Percentiles rank a stretch among this genome's conserved stretches.
Evolutionary conservation across 2,329 filamentous ascomycete genomes (phyloP).

Genomic region (Aspergillus niger): DNA sequence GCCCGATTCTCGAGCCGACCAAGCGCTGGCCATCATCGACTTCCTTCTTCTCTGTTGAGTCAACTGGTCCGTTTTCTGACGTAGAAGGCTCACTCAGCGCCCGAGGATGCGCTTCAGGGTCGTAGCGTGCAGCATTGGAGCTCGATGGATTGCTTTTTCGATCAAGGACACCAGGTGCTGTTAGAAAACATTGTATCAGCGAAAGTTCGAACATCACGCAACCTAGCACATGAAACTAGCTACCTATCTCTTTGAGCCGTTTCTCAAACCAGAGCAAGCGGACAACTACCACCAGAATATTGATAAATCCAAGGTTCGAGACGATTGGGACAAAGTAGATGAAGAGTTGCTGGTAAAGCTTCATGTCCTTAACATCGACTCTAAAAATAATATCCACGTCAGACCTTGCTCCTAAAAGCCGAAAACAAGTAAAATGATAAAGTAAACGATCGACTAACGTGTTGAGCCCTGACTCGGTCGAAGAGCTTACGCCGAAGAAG

Average conservation of each 20-base stretch:
- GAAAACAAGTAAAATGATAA: neutral
- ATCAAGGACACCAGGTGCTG: conserved; percentile 16
- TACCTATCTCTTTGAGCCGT: conserved; percentile 44
- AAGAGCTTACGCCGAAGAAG: conserved; percentile 54
- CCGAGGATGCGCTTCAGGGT: conserved; percentile 13
- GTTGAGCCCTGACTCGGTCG: conserved; percentile 56
- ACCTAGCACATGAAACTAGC: neutral
- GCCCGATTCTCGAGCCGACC: neutral
- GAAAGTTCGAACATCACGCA: neutral
- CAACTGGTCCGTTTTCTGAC: neutral
- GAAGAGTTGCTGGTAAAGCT: conserved; percentile 55
- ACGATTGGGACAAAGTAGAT: conserved; percentile 55
- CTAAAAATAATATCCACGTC: conserved; percentile 31
- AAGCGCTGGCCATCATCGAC: neutral
- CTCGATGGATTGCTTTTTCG: conserved; percentile 1
- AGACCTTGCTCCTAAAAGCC: neutral
- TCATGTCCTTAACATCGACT: conserved; percentile 53
- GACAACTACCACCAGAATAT: conserved; percentile 52
- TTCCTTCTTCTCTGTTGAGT: neutral
- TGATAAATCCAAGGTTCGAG: conserved; percentile 54
- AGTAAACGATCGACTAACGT: conserved; percentile 39
- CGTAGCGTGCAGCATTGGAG: neutral
- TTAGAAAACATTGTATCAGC: neutral
- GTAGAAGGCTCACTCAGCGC: neutral
- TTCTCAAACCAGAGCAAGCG: conserved; percentile 54